Evolutionary conservation across 805 yeast genomes (phyloP).

Genomic region (Ascoidea asiatica): DNA sequence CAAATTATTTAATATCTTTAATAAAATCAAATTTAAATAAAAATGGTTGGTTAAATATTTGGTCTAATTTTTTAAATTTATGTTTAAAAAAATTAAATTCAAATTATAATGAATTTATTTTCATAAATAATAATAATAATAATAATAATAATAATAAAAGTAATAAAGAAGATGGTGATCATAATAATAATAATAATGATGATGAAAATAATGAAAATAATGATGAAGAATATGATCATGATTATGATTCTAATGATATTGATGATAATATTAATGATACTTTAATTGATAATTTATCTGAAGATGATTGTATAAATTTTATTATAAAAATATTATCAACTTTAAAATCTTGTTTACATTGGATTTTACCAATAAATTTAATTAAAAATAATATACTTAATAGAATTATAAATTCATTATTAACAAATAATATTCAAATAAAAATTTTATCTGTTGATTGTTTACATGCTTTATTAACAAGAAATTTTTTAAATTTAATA

Average conservation of each 20-base stretch:
- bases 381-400: not conserved
- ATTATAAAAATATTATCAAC: not conserved
- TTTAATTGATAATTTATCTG: not conserved
- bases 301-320: constrained; percentile 3
- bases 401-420: not conserved
- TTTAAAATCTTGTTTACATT: not conserved
- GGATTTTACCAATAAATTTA: not conserved
- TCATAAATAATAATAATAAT: too few species aligned
- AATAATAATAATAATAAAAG: too few species aligned
- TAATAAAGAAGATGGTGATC: not conserved
- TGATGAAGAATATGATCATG: not conserved
- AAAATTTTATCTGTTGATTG: constrained; percentile 84
- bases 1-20: constrained; percentile 37
- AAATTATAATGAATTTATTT: too few species aligned
- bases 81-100: too few species aligned
- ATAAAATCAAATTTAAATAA: constrained; percentile 49
- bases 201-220: constrained; percentile 2
- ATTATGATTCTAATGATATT: not conserved
- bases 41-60: constrained; percentile 79
- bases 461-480: constrained; percentile 74
- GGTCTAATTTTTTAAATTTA: constrained; percentile 44
- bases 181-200: not conserved
- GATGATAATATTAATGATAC: not conserved
- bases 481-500: constrained; percentile 47
- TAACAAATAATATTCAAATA: constrained; percentile 23